A percentile compares a stretch with the other conserved stretches of the same genome.
Conservation (phyloP, 2,329 filamentous ascomycete genomes). For the Periconia digitata region DNA sequence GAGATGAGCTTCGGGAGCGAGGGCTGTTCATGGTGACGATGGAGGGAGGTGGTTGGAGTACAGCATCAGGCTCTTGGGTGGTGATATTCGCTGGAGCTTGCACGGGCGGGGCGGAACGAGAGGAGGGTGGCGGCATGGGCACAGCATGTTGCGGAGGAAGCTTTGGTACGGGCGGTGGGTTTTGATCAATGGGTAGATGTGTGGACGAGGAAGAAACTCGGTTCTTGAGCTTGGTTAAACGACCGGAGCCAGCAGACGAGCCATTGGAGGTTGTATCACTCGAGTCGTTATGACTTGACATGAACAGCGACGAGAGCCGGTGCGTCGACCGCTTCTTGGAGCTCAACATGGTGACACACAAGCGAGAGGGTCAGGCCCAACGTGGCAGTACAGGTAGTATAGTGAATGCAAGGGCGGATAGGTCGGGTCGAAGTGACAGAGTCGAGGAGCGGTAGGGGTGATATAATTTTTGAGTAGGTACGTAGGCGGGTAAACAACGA, state of each 20-base stretch:
- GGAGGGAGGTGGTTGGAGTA: constrained; percentile 30
- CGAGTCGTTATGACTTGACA: constrained; percentile 19
- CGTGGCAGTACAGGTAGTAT: neutral
- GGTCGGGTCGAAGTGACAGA: neutral
- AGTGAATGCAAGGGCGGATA: neutral
- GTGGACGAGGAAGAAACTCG: constrained; percentile 17
- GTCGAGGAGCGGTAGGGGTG: constrained; percentile 3
- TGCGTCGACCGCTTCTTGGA: constrained; percentile 35
- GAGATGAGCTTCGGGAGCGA: constrained; percentile 29
- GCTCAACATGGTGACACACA: constrained; percentile 14
- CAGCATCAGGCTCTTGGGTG: constrained; percentile 20
- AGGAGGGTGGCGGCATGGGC: constrained; percentile 9
- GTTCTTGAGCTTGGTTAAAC: constrained; percentile 34
- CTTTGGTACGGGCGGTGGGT: constrained; percentile 22
- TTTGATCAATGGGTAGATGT: constrained; percentile 18
- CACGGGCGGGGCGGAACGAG: constrained; percentile 23
- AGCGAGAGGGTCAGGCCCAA: neutral
- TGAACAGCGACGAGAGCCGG: constrained; percentile 39
- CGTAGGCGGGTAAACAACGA: constrained; percentile 16
- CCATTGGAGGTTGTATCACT: constrained; percentile 19
- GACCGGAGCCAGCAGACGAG: constrained; percentile 23
- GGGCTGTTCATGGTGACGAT: constrained; percentile 20
- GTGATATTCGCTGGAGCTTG: constrained; percentile 28
- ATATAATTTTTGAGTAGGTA: too few relatives aligned
- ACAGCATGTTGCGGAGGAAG: neutral